These are phyloP conservation scores for Ceratocystis eucalypticola DNA, from an alignment of 2,329 filamentous ascomycete species.

Conservation along the genomic window DNA sequence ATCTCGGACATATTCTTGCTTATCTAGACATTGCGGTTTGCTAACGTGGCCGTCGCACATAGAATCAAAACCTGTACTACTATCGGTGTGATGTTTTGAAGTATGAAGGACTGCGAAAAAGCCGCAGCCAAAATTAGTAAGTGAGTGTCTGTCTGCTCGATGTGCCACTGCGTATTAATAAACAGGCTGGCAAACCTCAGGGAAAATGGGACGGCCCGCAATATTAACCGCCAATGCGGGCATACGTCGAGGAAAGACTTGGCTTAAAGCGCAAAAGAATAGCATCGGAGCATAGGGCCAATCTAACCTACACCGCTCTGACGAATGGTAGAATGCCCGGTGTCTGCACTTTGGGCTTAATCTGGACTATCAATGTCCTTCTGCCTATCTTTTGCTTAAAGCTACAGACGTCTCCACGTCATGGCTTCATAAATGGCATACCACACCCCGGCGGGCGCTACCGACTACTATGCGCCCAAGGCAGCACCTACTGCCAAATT, in stretches of 20 bases:
- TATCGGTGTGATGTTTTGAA: conserved; percentile 44
- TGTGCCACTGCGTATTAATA: not conserved
- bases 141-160: not conserved
- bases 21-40: not conserved
- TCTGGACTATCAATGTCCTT: conserved; percentile 43
- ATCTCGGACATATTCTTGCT: not conserved
- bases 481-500: conserved; percentile 40
- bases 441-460: conserved; percentile 39
- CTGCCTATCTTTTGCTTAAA: conserved; percentile 40
- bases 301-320: not conserved
- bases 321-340: conserved; percentile 34
- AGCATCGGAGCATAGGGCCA: conserved; percentile 27
- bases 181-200: not conserved
- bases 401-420: conserved; percentile 49
- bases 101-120: conserved; percentile 30
- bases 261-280: conserved; percentile 35
- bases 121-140: conserved; percentile 29
- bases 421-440: conserved; percentile 42
- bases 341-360: conserved; percentile 45
- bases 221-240: conserved; percentile 43
- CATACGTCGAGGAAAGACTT: conserved; percentile 36
- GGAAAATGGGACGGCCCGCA: conserved; percentile 30
- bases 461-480: conserved; percentile 47
- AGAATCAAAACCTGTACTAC: conserved; percentile 32
- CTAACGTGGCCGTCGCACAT: conserved; percentile 6